phyloP scores from a whole-genome alignment of 768 basidiomycete genomes.

The Lactarius quietus region DNA sequence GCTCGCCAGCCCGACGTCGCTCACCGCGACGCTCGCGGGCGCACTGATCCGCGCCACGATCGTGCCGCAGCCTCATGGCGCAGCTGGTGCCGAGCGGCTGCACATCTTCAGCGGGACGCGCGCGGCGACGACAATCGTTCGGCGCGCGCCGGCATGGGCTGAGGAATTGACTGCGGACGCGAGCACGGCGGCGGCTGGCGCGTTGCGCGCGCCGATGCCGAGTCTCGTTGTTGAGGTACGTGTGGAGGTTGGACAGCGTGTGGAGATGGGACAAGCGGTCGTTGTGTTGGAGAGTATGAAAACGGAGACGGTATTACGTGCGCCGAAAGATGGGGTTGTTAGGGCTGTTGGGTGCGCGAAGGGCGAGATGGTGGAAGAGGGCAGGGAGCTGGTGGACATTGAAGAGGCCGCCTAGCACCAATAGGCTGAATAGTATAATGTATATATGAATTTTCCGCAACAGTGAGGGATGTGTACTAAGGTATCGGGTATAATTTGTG shows the following conservation, averaged over 20 bases:
- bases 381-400: conserved; percentile 70
- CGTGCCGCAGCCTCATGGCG: conserved; percentile 61
- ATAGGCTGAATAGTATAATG: background rate
- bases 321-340: conserved; percentile 65
- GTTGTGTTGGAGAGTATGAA: conserved; percentile 96
- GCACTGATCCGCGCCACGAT: conserved; percentile 59
- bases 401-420: conserved; percentile 37
- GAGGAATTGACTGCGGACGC: conserved; percentile 61
- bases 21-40: conserved; percentile 52
- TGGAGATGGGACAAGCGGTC: conserved; percentile 76
- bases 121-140: conserved; percentile 60
- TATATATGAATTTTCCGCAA: background rate
- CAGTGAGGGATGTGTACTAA: background rate
- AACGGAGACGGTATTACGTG: conserved; percentile 86
- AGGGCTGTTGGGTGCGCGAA: conserved; percentile 69
- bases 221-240: conserved; percentile 87
- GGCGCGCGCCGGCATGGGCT: conserved; percentile 72
- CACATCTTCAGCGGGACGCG: conserved; percentile 66
- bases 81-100: conserved; percentile 59
- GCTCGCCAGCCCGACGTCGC: conserved; percentile 49
- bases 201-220: conserved; percentile 86
- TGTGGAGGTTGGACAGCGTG: conserved; percentile 70
- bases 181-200: conserved; percentile 53
- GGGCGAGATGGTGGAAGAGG: conserved; percentile 92
- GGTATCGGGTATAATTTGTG: background rate